Conservation (phyloP, 805 yeast species). For the Candida ficus region DNA sequence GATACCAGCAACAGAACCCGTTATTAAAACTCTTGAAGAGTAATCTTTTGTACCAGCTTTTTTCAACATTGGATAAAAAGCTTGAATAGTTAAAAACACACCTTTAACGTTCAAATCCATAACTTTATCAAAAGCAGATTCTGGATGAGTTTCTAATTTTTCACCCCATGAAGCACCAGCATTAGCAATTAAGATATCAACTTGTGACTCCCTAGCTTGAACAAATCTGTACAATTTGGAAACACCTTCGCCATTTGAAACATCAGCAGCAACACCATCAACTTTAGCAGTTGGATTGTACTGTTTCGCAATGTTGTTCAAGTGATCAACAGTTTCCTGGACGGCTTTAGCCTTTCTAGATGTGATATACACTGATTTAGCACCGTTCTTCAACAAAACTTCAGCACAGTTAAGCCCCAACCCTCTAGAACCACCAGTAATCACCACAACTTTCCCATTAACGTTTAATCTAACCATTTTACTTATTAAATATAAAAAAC, state of each 20-base stretch:
- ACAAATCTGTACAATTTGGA: conserved; percentile 39
- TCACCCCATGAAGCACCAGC: conserved; percentile 84
- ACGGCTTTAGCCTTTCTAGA: conserved; percentile 63
- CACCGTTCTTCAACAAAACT: conserved; percentile 56
- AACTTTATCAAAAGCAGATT: conserved; percentile 56
- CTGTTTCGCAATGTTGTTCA: conserved; percentile 28
- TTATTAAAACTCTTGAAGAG: conserved; percentile 60
- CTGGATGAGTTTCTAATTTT: conserved; percentile 54
- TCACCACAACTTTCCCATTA: conserved; percentile 57
- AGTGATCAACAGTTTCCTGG: conserved; percentile 42
- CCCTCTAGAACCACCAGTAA: conserved; percentile 76
- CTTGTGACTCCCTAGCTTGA: conserved; percentile 32
- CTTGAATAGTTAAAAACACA: conserved; percentile 61
- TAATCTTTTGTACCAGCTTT: conserved; percentile 46
- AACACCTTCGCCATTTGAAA: conserved; percentile 45
- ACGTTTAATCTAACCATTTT: conserved; percentile 32
- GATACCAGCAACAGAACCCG: conserved; percentile 62
- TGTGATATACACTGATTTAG: conserved; percentile 53
- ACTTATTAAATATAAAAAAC: no score
- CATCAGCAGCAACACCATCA: conserved; percentile 52
- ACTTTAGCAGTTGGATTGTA: conserved; percentile 27
- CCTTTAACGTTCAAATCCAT: conserved; percentile 60
- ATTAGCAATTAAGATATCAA: conserved; percentile 66
- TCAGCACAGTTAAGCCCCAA: conserved; percentile 68
- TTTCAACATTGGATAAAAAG: conserved; percentile 53